A percentile compares a stretch with the other conserved stretches of the same genome.
phyloP scores from a whole-genome alignment of 2,329 filamentous ascomycete genomes.

The Exserohilum rostratum region DNA sequence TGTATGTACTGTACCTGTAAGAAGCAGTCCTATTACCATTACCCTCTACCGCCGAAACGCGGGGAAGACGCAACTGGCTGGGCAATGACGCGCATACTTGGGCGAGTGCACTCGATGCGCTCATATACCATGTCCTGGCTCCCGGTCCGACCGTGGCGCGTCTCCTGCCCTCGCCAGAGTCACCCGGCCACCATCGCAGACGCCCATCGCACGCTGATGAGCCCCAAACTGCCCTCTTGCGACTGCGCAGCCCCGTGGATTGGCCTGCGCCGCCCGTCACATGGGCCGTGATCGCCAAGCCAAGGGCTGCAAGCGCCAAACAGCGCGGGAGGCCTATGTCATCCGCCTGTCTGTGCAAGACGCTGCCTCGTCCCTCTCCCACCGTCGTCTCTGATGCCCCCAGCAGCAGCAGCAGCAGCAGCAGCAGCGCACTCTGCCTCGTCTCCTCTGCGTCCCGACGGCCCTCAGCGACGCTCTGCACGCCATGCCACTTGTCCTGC shows the following conservation, averaged over 20 bases:
- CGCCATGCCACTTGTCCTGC: slow-evolving; percentile 41
- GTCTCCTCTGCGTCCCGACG: neutral
- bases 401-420: neutral
- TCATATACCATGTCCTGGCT: too few species aligned
- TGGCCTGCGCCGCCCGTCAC: slow-evolving; percentile 31
- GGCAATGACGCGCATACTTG: slow-evolving; percentile 16
- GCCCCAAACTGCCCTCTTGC: neutral
- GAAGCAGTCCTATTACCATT: too few species aligned
- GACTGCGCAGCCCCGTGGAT: neutral
- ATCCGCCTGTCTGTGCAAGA: slow-evolving; percentile 16
- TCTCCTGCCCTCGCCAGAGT: slow-evolving; percentile 4
- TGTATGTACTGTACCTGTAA: too few species aligned
- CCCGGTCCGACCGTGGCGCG: slow-evolving; percentile 11
- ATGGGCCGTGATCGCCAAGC: slow-evolving; percentile 37
- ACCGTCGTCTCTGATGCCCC: slow-evolving; percentile 8
- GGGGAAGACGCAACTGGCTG: slow-evolving; percentile 10
- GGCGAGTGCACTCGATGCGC: too few species aligned
- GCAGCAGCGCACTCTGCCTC: neutral
- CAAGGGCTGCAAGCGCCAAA: slow-evolving; percentile 37
- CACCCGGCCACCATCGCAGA: slow-evolving; percentile 18
- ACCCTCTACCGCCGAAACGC: slow-evolving; percentile 15
- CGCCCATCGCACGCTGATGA: slow-evolving; percentile 6
- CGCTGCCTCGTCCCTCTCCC: neutral
- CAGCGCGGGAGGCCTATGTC: slow-evolving; percentile 23
- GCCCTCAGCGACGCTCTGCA: slow-evolving; percentile 8